A percentile compares a stretch with the other conserved stretches of the same genome.
These are phyloP conservation scores for Plectosphaerella cucumerina DNA, from an alignment of 2,329 filamentous ascomycete genomes.

Conservation along the genomic window DNA sequence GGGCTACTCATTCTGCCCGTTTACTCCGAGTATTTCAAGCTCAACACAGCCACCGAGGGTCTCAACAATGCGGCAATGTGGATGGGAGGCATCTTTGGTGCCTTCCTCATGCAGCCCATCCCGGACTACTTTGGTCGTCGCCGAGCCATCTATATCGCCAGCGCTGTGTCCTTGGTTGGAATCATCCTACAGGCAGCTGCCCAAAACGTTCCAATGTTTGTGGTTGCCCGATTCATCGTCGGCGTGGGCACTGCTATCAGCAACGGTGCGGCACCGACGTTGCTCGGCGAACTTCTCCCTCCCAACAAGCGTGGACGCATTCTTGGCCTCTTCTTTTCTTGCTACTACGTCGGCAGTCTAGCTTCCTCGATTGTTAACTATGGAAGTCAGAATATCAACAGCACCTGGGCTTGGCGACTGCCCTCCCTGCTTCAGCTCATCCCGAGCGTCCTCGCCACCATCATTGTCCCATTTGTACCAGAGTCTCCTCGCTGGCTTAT, in stretches of 20 bases:
- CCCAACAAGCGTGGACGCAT: constrained; percentile 14
- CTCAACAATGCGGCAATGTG: constrained; percentile 53
- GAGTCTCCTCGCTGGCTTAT: constrained; percentile 29
- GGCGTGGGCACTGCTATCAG: constrained; percentile 40
- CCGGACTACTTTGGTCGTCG: constrained; percentile 38
- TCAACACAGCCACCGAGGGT: constrained; percentile 46
- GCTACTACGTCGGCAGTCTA: constrained; percentile 23
- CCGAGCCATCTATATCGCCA: constrained; percentile 32
- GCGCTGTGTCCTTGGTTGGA: constrained; percentile 36
- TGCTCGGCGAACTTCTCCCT: constrained; percentile 45
- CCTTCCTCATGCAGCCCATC: constrained; percentile 35
- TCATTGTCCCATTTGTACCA: constrained; percentile 6
- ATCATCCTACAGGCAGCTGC: constrained; percentile 42
- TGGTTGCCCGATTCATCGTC: constrained; percentile 39
- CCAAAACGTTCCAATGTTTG: constrained; percentile 49
- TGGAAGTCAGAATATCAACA: constrained; percentile 24
- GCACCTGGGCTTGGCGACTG: constrained; percentile 30
- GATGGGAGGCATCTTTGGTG: constrained; percentile 44
- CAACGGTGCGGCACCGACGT: constrained; percentile 38
- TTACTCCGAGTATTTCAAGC: constrained; percentile 51
- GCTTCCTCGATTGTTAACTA: constrained; percentile 23
- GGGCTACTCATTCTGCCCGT: constrained; percentile 53
- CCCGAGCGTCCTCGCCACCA: constrained; percentile 20
- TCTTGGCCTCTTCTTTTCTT: constrained; percentile 15
- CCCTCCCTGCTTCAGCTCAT: constrained; percentile 28